Evolutionary conservation across 2,329 filamentous ascomycete genomes (phyloP), one percentile per base, ranked within the genome.

Genomic region (Penicillium sp.): DNA sequence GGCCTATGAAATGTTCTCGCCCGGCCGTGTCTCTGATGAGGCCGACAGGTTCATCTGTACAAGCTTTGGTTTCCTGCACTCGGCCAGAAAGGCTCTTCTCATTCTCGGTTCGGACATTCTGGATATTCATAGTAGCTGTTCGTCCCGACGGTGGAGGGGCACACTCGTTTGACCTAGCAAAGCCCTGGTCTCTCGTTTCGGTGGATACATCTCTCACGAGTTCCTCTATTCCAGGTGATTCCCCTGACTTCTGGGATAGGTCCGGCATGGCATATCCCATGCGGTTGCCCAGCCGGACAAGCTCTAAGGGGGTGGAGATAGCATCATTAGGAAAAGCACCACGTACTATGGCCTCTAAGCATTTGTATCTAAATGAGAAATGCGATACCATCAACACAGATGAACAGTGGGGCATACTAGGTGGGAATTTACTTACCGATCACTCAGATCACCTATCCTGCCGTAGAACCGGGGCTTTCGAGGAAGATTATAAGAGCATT

Each of bases 381-480:
- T 34, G 18, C n/a, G 26, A 26, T 13, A 23, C n/a, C 20, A 28
- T 34, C 40, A 34, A 42, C 26, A n/a, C 18, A 8, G 40, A 28
- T 20, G 24, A n/a, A n/a, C 9, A 18, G 40, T 18, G 26, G 18
- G 10, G 26, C 11, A 24, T 24, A 13, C 4, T 34, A 11, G 28
- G 11, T 13, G 14, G 14, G 16, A 26, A 34, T 24, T 6, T 29
- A 28, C 60, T 37, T 40, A 68, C 67, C 64, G 52, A 42, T 69
- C 66, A 39, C 67, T 68, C 16, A 70, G 49, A 44, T 68, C 64
- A 31, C 69, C 67, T 4, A 69, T 46, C 40, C 65, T 68, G 1
- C 67, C 68, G 23, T 69, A 70, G 51, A 70, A 68, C 32, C 62
- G 57, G n/a, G 65, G 67, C 53, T 67, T 69, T 6, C 66, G 58